Conservation (phyloP, 2,329 filamentous ascomycete species). For the Trichoderma harzianum region DNA sequence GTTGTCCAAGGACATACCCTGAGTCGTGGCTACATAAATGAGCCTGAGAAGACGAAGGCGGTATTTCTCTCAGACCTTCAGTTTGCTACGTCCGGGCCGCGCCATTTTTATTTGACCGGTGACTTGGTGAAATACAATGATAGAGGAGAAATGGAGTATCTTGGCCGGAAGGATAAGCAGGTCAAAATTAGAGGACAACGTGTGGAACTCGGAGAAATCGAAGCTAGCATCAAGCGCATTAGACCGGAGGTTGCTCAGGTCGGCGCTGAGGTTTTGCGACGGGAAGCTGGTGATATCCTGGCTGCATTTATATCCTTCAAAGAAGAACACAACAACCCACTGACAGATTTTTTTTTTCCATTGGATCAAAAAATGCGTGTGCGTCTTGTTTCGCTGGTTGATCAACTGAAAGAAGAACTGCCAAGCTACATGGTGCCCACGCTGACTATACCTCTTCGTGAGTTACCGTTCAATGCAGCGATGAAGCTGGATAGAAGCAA, state of each 20-base stretch:
- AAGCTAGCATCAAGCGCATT: constrained; percentile 14
- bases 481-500: constrained; percentile 21
- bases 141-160: constrained; percentile 38
- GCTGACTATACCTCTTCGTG: constrained; percentile 27
- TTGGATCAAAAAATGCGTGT: neutral
- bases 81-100: constrained; percentile 19
- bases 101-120: constrained; percentile 41
- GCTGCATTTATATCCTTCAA: constrained; percentile 3
- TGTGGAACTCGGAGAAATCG: constrained; percentile 40
- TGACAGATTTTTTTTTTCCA: neutral
- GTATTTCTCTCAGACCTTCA: constrained; percentile 23
- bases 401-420: neutral
- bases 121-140: constrained; percentile 41
- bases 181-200: constrained; percentile 56
- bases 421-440: constrained; percentile 37
- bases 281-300: neutral
- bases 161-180: constrained; percentile 53
- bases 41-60: constrained; percentile 28
- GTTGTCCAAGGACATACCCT: constrained; percentile 33
- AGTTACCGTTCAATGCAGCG: constrained; percentile 18
- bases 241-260: neutral
- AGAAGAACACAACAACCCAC: neutral
- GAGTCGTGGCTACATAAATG: constrained; percentile 47
- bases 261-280: neutral
- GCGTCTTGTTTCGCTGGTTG: neutral